Evolutionary conservation across 2,329 filamentous ascomycete genomes (phyloP).

Genomic region (Cadophora gregata): DNA sequence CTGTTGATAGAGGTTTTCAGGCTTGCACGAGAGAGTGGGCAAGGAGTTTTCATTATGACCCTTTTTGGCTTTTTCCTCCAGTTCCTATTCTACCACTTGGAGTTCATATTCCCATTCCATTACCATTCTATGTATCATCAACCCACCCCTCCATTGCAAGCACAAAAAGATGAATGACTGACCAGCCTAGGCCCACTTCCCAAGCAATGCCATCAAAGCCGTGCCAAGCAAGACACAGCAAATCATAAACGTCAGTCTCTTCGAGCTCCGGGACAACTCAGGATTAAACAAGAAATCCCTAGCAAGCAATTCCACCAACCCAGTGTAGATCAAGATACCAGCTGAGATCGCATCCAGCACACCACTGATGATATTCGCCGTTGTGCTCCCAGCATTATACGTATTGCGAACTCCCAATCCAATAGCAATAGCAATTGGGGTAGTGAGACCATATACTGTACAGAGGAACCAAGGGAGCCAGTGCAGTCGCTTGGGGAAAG

Average conservation of each 20-base stretch:
- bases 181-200: conserved; percentile 52
- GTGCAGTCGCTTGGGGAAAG: conserved; percentile 49
- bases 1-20: neutral
- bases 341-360: conserved; percentile 54
- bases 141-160: neutral
- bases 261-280: conserved; percentile 49
- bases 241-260: conserved; percentile 51
- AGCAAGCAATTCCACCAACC: conserved; percentile 55
- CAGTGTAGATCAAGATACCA: conserved; percentile 57
- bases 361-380: conserved; percentile 52
- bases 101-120: neutral
- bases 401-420: conserved; percentile 54
- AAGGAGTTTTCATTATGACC: neutral
- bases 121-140: conserved; percentile 7
- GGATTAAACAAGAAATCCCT: conserved; percentile 57
- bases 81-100: neutral
- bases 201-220: conserved; percentile 55
- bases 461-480: conserved; percentile 58
- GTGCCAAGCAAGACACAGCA: conserved; percentile 49
- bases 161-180: neutral
- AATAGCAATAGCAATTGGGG: conserved; percentile 56
- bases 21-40: neutral
- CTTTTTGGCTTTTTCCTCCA: neutral
- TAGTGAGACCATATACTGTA: conserved; percentile 56
- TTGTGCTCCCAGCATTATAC: conserved; percentile 49